phyloP scores from a whole-genome alignment of 306 rosid species.

The Trichosanthes cucumerina region DNA sequence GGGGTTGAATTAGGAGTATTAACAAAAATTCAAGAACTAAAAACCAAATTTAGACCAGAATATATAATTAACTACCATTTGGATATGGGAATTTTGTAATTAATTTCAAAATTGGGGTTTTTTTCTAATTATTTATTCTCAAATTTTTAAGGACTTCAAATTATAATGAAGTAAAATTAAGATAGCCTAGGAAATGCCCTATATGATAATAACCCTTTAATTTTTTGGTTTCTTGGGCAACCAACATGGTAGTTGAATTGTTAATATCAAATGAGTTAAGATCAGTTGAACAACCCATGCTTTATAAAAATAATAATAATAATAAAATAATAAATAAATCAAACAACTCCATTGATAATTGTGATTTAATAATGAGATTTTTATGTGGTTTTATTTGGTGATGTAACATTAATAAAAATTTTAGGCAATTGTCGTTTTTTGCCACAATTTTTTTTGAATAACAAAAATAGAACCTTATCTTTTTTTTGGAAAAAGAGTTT shows the following conservation, averaged over 20 bases:
- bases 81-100: neutral
- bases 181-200: neutral
- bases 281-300: neutral
- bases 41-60: neutral
- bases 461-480: neutral
- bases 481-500: too few relatives aligned
- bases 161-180: neutral
- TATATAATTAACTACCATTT: neutral
- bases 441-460: neutral
- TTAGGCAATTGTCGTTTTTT: neutral
- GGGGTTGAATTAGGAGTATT: neutral
- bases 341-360: neutral
- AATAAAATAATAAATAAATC: neutral
- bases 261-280: neutral
- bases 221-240: neutral
- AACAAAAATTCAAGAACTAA: neutral
- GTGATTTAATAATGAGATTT: neutral
- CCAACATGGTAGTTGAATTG: constrained; percentile 2
- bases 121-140: neutral
- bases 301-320: neutral
- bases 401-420: neutral
- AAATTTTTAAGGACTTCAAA: neutral
- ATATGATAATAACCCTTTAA: neutral
- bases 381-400: neutral
- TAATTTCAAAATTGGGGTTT: neutral